These are phyloP conservation scores for Cucumis melo DNA, from an alignment of 306 rosid species.

Conservation along the genomic window DNA sequence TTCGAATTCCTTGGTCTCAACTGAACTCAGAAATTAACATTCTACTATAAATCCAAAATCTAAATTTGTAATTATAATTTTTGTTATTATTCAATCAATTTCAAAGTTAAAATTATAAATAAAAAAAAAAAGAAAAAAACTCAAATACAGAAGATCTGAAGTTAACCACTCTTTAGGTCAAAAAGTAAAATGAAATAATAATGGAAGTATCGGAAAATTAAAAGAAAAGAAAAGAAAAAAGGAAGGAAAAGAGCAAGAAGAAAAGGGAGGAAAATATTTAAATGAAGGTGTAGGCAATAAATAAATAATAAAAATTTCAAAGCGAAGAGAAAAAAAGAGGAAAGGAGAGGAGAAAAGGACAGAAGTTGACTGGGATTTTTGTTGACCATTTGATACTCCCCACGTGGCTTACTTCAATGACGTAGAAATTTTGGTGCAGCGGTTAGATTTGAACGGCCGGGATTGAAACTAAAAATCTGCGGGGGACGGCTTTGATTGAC, in stretches of 20 bases:
- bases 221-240: neutral
- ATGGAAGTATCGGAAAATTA: too few relatives aligned
- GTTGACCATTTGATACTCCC: conserved; percentile 44
- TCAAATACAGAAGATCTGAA: too few relatives aligned
- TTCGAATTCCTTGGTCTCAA: too few relatives aligned
- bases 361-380: conserved; percentile 49
- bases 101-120: too few relatives aligned
- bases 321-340: conserved; percentile 9
- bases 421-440: conserved; percentile 26
- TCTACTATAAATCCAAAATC: too few relatives aligned
- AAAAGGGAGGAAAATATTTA: neutral
- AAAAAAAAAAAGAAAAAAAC: too few relatives aligned
- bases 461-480: conserved; percentile 13
- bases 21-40: too few relatives aligned
- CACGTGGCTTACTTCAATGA: conserved; percentile 66
- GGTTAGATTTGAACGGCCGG: conserved; percentile 58
- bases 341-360: conserved; percentile 24
- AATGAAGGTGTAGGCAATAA: neutral
- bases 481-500: neutral
- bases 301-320: conserved; percentile 6
- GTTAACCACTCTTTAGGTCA: too few relatives aligned
- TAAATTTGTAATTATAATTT: too few relatives aligned
- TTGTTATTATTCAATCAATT: too few relatives aligned
- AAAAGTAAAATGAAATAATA: too few relatives aligned
- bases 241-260: neutral